phyloP scores from a whole-genome alignment of 2,329 filamentous ascomycete species.

The Fusarium protoensiforme region DNA sequence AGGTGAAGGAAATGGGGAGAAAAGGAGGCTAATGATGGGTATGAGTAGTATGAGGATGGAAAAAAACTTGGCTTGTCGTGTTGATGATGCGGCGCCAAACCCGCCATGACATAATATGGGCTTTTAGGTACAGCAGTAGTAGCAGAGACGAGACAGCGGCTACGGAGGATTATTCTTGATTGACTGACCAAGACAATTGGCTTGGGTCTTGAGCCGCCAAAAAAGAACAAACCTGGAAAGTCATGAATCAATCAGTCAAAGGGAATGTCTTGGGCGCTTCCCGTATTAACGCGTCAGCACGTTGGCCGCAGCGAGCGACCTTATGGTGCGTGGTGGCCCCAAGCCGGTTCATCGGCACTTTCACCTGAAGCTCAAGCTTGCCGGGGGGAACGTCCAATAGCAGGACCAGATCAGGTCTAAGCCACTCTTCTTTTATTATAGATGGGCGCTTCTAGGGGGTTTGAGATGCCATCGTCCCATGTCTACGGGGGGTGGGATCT shows the following conservation, averaged over 20 bases:
- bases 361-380: slow-evolving; percentile 34
- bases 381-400: slow-evolving; percentile 1
- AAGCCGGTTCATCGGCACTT: slow-evolving; percentile 38
- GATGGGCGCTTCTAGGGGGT: slow-evolving; percentile 8
- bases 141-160: not conserved
- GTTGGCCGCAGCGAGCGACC: slow-evolving; percentile 32
- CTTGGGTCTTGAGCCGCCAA: slow-evolving; percentile 24
- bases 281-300: slow-evolving; percentile 39
- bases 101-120: slow-evolving; percentile 34
- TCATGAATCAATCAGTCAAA: not conserved
- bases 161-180: not conserved
- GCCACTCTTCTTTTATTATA: too few relatives aligned
- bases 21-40: slow-evolving; percentile 9
- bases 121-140: slow-evolving; percentile 1
- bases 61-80: slow-evolving; percentile 10
- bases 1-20: not conserved
- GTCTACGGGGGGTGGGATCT: not conserved
- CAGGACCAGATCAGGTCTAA: not conserved
- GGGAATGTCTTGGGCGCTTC: slow-evolving; percentile 13
- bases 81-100: slow-evolving; percentile 29
- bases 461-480: not conserved
- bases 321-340: slow-evolving; percentile 13
- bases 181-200: slow-evolving; percentile 18
- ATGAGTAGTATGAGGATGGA: not conserved
- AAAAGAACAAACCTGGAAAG: not conserved